Conservation (phyloP, 495 filamentous ascomycete genomes). For the Trichoderma orchidacearum region DNA sequence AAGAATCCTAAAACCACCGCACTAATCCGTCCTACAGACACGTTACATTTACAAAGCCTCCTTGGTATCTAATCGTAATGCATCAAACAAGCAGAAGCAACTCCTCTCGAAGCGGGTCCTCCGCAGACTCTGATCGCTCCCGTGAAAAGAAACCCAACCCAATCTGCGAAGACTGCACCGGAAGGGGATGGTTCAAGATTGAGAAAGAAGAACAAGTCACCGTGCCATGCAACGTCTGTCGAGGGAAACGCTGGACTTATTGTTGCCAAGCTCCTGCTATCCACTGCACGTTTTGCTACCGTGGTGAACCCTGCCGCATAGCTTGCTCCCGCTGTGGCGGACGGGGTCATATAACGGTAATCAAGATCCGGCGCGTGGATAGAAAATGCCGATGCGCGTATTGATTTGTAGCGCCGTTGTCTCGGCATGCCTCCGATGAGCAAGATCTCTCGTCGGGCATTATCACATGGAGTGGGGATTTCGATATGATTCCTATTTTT, state of each 20-base stretch:
- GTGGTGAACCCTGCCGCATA: neutral
- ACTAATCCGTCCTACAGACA: neutral
- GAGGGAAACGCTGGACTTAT: neutral
- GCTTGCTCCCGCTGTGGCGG: neutral
- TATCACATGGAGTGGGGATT: neutral
- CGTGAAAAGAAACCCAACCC: neutral
- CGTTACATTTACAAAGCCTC: neutral
- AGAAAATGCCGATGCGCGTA: neutral
- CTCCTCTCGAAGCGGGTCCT: neutral
- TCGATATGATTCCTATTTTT: neutral
- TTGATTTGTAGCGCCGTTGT: neutral
- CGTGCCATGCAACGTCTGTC: neutral
- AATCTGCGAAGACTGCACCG: neutral
- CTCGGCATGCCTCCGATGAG: too few species aligned
- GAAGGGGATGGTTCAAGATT: neutral
- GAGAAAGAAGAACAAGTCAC: neutral
- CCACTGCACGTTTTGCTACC: neutral
- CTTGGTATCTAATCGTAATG: neutral
- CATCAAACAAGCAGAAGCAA: neutral
- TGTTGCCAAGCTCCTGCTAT: neutral
- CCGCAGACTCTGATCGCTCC: neutral
- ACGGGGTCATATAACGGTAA: neutral
- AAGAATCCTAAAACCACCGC: neutral
- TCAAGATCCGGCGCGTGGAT: neutral
- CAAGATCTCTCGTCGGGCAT: neutral